Evolutionary conservation across 495 filamentous ascomycete species (phyloP), one percentile per base, ranked within the genome.

Genomic region (Antarctomyces pellizariae): DNA sequence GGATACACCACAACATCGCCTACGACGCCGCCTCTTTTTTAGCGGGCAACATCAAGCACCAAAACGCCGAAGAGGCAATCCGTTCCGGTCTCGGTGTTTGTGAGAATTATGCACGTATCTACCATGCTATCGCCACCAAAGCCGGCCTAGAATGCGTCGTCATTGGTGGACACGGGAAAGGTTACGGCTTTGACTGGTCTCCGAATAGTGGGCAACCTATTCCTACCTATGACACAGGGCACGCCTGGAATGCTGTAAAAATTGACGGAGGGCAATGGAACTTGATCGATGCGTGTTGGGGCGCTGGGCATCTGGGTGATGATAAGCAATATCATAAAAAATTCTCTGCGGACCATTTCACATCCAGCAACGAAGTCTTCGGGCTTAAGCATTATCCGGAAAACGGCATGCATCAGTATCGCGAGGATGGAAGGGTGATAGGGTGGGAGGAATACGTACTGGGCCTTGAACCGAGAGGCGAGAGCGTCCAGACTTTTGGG

Each of bases 231-330:
- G 58, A 68, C 33, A 46, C 48, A 3, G 64, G 60, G 22, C 78
- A 97, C 48, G 86, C 86, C 4, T 97, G 86, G 86, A 95, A 84
- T 39, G 86, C 71, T 0, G 75, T 93, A 10, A 62, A 64, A 24
- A 79, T 93, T 30, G 83, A 90, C 33, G 59, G 67, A 21, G 72
- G 72, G 2, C 63, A 71, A 33, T 97, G 84, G 84, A 91, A 93
- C 47, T 57, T 95, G 3, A 56, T 95, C 20, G 86, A 97, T 39
- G 34, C 69, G 2, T 93, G 86, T 45, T 97, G 86, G 86, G 86
- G 86, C 20, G 79, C 84, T 0, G 86, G 86, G 44, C 72, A 34
- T 25, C 49, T 43, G 47, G 62, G 22, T 23, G 45, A 37, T 18
- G 29, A 24, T 26, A 35, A 36, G 53, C 51, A 17, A 34, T 95